Conservation (phyloP, 345 rosid genomes). For the Iberis pinnata region DNA sequence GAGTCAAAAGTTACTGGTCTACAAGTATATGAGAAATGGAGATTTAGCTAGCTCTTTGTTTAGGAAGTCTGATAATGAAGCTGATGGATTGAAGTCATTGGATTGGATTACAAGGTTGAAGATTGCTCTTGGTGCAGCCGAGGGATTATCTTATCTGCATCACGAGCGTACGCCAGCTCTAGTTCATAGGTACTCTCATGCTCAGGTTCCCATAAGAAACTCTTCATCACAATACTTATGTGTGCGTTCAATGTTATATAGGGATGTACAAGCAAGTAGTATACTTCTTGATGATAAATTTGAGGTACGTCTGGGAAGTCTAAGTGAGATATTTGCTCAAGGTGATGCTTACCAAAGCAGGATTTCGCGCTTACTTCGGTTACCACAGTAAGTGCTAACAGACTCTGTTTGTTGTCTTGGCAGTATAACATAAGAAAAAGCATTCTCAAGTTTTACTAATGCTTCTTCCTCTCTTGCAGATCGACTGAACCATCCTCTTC, state of each 20-base stretch:
- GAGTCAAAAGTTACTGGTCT: constrained; percentile 69
- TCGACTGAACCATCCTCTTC: constrained; percentile 65
- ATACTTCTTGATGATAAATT: constrained; percentile 97
- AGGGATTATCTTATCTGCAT: constrained; percentile 74
- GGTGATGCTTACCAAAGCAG: constrained; percentile 83
- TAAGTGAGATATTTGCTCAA: constrained; percentile 76
- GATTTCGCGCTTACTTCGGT: constrained; percentile 75
- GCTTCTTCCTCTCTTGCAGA: constrained; percentile 45
- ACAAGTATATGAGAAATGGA: constrained; percentile 81
- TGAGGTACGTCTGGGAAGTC: constrained; percentile 92
- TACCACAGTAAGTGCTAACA: constrained; percentile 72
- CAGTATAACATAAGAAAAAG: not conserved
- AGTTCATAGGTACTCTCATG: constrained; percentile 70
- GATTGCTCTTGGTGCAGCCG: constrained; percentile 93
- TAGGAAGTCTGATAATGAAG: constrained; percentile 52
- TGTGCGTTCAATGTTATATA: constrained; percentile 31
- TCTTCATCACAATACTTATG: constrained; percentile 23
- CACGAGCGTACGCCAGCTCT: constrained; percentile 86
- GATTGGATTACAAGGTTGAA: constrained; percentile 99
- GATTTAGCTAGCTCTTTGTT: constrained; percentile 75
- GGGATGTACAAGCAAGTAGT: constrained; percentile 99
- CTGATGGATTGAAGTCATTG: constrained; percentile 70
- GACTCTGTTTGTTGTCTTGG: not conserved
- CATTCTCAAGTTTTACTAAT: constrained; percentile 9
- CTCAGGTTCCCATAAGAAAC: not conserved